phyloP scores from a whole-genome alignment of 495 filamentous ascomycete genomes.

The Hyphodiscus hymeniophilus region DNA sequence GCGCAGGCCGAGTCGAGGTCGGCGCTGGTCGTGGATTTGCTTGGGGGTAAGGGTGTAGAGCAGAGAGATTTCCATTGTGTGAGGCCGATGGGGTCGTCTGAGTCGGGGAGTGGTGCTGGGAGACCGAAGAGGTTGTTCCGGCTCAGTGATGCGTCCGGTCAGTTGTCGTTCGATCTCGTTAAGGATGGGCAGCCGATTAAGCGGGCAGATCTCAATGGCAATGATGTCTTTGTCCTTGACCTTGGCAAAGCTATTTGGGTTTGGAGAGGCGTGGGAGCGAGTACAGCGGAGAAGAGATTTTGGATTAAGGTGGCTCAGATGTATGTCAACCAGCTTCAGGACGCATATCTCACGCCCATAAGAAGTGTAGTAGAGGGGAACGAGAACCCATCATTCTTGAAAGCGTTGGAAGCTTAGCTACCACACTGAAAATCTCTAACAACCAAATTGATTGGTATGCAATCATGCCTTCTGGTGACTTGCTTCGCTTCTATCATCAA shows the following conservation, averaged over 20 bases:
- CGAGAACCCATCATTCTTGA: slow-evolving; percentile 41
- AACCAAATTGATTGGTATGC: too few species aligned
- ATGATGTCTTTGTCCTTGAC: slow-evolving; percentile 53
- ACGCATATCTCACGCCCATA: slow-evolving; percentile 39
- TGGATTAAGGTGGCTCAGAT: slow-evolving; percentile 50
- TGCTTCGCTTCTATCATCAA: too few species aligned
- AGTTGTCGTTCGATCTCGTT: slow-evolving; percentile 42
- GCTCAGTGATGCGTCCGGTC: slow-evolving; percentile 46
- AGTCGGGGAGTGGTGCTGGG: background rate
- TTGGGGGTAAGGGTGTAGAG: slow-evolving; percentile 40
- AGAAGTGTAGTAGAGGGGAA: slow-evolving; percentile 44
- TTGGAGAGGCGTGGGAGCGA: slow-evolving; percentile 49
- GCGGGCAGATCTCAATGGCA: slow-evolving; percentile 38
- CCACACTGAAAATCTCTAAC: too few species aligned
- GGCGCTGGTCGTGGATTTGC: slow-evolving; percentile 40
- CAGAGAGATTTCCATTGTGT: slow-evolving; percentile 27
- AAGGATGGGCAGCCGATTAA: slow-evolving; percentile 37
- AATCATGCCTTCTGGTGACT: too few species aligned
- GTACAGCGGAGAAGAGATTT: slow-evolving; percentile 41
- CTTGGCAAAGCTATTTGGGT: slow-evolving; percentile 46
- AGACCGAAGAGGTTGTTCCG: slow-evolving; percentile 41
- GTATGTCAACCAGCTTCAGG: slow-evolving; percentile 42
- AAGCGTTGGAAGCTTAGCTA: background rate
- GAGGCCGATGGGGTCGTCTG: slow-evolving; percentile 27
- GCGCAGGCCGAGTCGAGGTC: slow-evolving; percentile 48